Evolutionary conservation across 73 alveolate species (phyloP).

Genomic region (Paramecium primaurelia): DNA sequence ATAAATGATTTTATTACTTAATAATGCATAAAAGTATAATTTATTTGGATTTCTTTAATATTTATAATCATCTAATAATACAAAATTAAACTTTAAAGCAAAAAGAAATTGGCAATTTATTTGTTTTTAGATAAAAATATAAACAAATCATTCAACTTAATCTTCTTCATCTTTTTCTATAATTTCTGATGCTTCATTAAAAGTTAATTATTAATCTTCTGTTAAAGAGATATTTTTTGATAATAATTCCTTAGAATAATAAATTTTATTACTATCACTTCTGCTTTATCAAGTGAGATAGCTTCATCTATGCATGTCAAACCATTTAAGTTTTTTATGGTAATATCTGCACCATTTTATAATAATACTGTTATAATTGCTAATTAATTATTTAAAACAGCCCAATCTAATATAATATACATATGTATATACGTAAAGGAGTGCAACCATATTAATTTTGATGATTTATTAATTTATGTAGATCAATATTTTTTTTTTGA

Average conservation of each 20-base stretch:
- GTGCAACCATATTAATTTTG: conserved; percentile 3
- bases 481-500: neutral
- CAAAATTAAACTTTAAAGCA: too few relatives aligned
- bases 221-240: neutral
- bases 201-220: neutral
- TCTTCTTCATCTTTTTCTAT: neutral
- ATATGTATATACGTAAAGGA: neutral
- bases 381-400: neutral
- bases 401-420: neutral
- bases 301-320: neutral
- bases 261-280: neutral
- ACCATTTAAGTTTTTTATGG: neutral
- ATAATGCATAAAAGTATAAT: too few relatives aligned
- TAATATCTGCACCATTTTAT: neutral
- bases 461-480: neutral
- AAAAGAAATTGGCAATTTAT: too few relatives aligned
- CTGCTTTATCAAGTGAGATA: neutral
- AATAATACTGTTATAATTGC: neutral
- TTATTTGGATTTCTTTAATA: too few relatives aligned
- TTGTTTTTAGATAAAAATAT: neutral
- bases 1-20: too few relatives aligned
- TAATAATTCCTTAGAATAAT: neutral
- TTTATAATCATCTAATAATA: neutral
- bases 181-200: neutral
- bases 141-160: neutral